Evolutionary conservation across 306 rosid species (phyloP), one percentile per base, ranked within the genome.

Genomic region (Vicia villosa): DNA sequence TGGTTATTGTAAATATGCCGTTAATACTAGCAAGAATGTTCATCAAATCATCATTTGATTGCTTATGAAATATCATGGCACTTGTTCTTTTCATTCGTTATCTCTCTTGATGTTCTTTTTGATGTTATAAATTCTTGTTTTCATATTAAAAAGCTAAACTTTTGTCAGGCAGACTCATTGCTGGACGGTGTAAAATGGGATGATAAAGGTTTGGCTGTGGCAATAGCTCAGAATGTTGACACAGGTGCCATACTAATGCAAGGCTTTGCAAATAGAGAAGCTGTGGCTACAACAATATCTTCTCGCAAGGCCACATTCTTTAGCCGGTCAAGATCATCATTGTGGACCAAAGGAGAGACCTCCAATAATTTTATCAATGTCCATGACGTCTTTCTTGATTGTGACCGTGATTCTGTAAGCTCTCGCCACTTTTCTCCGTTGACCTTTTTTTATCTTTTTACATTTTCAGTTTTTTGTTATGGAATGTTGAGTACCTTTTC

Each of bases 271-370:
- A 90, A 90, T 52, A 83, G 86, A 79, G 95, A 88, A 59, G 99
- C 92, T 45, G 71, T 94, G 30, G 71, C 69, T 13, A 55, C 76
- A 45, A 87, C 91, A 75, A 42, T 87, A 54, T 83, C 80, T 73
- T 81, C 91, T 28, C 79, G 81, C 16, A 94, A 82, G 84, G 99
- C 96, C 24, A 91, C 96, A 26, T 91, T 94, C 89, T 94, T 62
- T 73, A 94, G 97, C 75, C 90, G 96, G 32, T 90, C 98, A 0
- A 81, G 96, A 41, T 91, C 95, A 19, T 10, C 82, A 5, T 74
- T 91, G 75, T 91, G 99, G 99, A 94, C 91, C 36, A 94, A 94
- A 78, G 96, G 97, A 71, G 97, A 91, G 86, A 87, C 95, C 41
- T 94, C 97, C 10, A 94, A 81, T 57, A 94, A 94, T 80, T 94